Base-by-base conservation (phyloP, 129 eudicot species). In the Helichrysum umbraculigerum region DNA sequence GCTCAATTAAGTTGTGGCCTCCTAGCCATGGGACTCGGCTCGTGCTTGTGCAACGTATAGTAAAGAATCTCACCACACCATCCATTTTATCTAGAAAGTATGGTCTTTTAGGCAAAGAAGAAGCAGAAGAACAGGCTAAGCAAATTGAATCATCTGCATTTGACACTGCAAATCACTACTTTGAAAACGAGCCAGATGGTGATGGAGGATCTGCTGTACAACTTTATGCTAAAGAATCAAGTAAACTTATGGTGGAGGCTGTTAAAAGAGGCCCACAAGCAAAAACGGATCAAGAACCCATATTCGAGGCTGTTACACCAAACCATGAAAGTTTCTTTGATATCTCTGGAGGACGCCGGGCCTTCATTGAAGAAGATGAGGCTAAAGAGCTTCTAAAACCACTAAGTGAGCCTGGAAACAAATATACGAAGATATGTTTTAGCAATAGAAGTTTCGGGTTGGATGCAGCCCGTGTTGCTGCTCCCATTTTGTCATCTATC, bases 171-270 rank as follows among this genome's bases (percentile, higher is more conserved):
- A 84, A 75, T 73, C 87, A 81, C 68, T 86, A 81, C 66, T 88
- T 78, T 66, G 85, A 67, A 63, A 79, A 88, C 59, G 90, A 91
- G 68, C 88, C 90, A 4, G 94, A 88, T 68, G 89, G 86, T 44
- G 94, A 91, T 73, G 97, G 94, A 71, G 81, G 82, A 71, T 88
- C 88, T 4, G 89, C 93, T 3, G 89, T 88, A 64, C 86, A 85
- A 65, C 70, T 86, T 39, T 88, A 91, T 72, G 92, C 97, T 57
- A 91, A 86, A 76, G 90, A 86, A 73, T 83, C 90, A 9, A 88
- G 95, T 68, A 79, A 81, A 66, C 89, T 86, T n/a, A 85, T 91
- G 88, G 64, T 91, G 25, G 90, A 91, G 32, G 90, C 83, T 35
- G 78, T 88, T 65, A 88, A 81, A 79, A 82, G 86, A 79, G 92